Conservation (phyloP, 2,329 filamentous ascomycete species). For the Colletotrichum coccodes region DNA sequence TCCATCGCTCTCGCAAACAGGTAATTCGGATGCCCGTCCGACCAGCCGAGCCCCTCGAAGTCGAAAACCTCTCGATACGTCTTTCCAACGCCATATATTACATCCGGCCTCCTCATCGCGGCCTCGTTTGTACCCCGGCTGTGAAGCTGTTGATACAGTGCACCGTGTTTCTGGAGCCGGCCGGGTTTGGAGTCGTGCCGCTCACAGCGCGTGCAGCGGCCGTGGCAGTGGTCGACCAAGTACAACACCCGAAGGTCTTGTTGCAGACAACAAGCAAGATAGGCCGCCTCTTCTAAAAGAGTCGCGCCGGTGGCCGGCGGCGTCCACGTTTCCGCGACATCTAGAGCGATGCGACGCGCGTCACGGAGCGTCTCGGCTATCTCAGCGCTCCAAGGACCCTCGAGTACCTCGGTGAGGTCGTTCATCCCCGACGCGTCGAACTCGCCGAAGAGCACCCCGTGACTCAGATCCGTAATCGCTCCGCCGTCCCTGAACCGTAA, state of each 20-base stretch:
- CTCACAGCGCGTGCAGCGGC: constrained; percentile 38
- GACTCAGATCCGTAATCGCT: constrained; percentile 8
- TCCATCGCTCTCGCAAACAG: constrained; percentile 42
- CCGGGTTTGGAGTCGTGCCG: constrained; percentile 20
- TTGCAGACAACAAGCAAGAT: constrained; percentile 42
- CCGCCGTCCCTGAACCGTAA: constrained; percentile 38
- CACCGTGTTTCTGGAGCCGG: constrained; percentile 33
- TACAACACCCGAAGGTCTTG: constrained; percentile 43
- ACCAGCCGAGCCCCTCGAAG: constrained; percentile 44
- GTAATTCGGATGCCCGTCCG: constrained; percentile 40
- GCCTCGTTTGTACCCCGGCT: constrained; percentile 31
- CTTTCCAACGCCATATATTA: constrained; percentile 42
- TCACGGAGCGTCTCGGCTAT: constrained; percentile 38
- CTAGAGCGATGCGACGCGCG: constrained; percentile 40
- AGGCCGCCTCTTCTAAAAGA: constrained; percentile 40
- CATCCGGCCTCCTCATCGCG: constrained; percentile 36
- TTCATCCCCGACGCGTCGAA: constrained; percentile 18
- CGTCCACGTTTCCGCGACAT: constrained; percentile 40
- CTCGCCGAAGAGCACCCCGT: constrained; percentile 22
- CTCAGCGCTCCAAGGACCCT: constrained; percentile 42
- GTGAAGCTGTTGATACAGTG: constrained; percentile 38
- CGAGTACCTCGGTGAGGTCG: constrained; percentile 35
- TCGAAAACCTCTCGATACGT: constrained; percentile 45
- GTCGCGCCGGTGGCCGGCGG: constrained; percentile 30
- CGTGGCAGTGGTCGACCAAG: constrained; percentile 41